Evolutionary conservation across 352 stramenopile species (phyloP).

Genomic region (Pythium coloratum): DNA sequence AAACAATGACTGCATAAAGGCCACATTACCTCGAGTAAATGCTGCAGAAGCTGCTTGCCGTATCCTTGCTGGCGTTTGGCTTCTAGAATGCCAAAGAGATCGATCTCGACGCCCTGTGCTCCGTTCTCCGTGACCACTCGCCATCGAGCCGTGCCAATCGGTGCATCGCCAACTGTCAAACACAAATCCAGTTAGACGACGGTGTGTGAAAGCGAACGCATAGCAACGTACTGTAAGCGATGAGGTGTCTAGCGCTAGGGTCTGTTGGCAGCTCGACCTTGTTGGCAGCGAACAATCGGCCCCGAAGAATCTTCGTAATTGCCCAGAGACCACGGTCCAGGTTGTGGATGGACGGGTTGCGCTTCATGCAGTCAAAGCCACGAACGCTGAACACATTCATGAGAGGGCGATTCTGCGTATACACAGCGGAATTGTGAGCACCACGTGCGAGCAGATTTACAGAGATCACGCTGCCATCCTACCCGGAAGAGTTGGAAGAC

Average conservation of each 20-base stretch:
- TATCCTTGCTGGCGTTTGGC: slow-evolving; percentile 54
- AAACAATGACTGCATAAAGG: not conserved
- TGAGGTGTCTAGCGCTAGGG: slow-evolving; percentile 44
- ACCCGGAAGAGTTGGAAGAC: slow-evolving; percentile 64
- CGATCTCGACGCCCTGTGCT: slow-evolving; percentile 47
- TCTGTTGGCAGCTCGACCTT: slow-evolving; percentile 37
- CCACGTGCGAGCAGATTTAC: not conserved
- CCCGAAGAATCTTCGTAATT: slow-evolving; percentile 54
- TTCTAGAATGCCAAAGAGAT: slow-evolving; percentile 58
- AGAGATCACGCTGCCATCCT: not conserved
- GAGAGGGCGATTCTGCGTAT: slow-evolving; percentile 33
- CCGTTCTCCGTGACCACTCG: slow-evolving; percentile 41
- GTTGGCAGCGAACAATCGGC: slow-evolving; percentile 38
- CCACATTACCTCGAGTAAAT: slow-evolving; percentile 45
- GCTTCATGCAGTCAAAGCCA: slow-evolving; percentile 47
- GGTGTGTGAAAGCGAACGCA: not conserved
- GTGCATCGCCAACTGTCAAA: slow-evolving; percentile 62
- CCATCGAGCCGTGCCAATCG: slow-evolving; percentile 62
- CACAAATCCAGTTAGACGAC: slow-evolving; percentile 7
- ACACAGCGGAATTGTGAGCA: not conserved
- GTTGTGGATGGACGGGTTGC: slow-evolving; percentile 32
- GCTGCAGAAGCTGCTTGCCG: slow-evolving; percentile 48
- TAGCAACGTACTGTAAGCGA: slow-evolving; percentile 57
- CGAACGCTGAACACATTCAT: slow-evolving; percentile 52
- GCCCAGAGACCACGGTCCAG: slow-evolving; percentile 43